Evolutionary conservation across 2,329 filamentous ascomycete species (phyloP).

Genomic region (Trichoderma arundinaceum): DNA sequence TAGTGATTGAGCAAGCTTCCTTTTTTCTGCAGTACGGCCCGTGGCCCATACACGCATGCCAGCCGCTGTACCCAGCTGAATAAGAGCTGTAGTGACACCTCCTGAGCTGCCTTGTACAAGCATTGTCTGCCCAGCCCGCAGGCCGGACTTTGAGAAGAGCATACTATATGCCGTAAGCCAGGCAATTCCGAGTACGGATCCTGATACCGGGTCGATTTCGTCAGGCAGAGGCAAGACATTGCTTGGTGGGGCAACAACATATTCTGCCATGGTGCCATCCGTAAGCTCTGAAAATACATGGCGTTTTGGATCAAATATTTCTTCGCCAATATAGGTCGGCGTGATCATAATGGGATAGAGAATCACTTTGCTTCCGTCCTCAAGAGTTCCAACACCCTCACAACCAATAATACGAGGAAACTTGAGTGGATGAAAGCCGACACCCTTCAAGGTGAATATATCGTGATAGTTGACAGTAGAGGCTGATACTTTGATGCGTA

Average conservation of each 20-base stretch:
- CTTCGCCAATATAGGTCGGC: conserved; percentile 10
- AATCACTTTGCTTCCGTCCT: conserved; percentile 15
- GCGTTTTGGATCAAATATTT: conserved; percentile 17
- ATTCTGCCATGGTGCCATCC: conserved; percentile 23
- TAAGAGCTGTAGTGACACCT: conserved; percentile 24
- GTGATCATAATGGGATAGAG: conserved; percentile 25
- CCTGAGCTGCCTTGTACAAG: conserved; percentile 28
- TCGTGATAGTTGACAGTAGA: conserved; percentile 18
- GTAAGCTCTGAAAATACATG: conserved; percentile 13
- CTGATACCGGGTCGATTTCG: background rate
- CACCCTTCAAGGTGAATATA: conserved; percentile 14
- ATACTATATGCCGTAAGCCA: conserved; percentile 28
- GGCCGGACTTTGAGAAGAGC: conserved; percentile 22
- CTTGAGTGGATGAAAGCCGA: background rate
- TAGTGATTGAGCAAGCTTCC: conserved; percentile 15
- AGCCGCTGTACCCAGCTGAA: conserved; percentile 23
- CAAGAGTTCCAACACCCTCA: conserved; percentile 22
- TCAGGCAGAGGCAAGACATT: conserved; percentile 9
- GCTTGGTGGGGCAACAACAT: conserved; percentile 6
- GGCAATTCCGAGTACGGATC: conserved; percentile 17
- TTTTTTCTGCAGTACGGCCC: conserved; percentile 16
- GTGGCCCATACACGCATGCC: conserved; percentile 24
- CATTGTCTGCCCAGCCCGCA: conserved; percentile 25
- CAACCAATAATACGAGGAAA: conserved; percentile 19
- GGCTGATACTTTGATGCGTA: conserved; percentile 10